These are phyloP conservation scores for Candida chauliodis DNA, from an alignment of 805 yeast species.

Conservation along the genomic window DNA sequence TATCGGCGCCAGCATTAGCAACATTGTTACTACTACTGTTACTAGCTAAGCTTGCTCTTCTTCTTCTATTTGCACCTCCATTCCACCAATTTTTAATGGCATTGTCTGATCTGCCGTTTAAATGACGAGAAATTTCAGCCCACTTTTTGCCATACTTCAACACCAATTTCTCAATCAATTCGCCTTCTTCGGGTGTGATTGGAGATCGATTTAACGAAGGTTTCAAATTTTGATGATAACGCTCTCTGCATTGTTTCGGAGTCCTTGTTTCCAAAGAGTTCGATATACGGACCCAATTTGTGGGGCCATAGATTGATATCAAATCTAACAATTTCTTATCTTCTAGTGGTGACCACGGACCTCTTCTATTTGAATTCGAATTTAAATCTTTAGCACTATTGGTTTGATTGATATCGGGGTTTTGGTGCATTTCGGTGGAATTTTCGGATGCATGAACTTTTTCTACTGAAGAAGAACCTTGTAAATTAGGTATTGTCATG, in stretches of 20 bases:
- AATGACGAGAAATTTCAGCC: slow-evolving; percentile 90
- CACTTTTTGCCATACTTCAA: slow-evolving; percentile 79
- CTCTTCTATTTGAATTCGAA: slow-evolving; percentile 42
- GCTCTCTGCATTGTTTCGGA: slow-evolving; percentile 88
- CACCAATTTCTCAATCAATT: slow-evolving; percentile 74
- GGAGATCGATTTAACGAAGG: slow-evolving; percentile 81
- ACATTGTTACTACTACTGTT: neutral
- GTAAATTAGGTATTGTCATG: slow-evolving; percentile 1
- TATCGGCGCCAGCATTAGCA: neutral
- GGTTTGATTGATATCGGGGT: neutral
- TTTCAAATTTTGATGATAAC: slow-evolving; percentile 88
- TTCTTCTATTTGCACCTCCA: slow-evolving; percentile 83
- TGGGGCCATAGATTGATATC: slow-evolving; percentile 68
- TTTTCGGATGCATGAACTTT: neutral
- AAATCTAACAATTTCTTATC: slow-evolving; percentile 70
- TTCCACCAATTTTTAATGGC: slow-evolving; percentile 97
- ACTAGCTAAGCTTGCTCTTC: slow-evolving; percentile 35
- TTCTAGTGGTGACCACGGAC: slow-evolving; percentile 90
- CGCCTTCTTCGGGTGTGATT: slow-evolving; percentile 81
- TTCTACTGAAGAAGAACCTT: neutral
- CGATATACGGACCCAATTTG: slow-evolving; percentile 87
- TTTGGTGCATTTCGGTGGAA: neutral
- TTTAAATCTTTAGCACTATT: neutral
- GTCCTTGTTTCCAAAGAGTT: slow-evolving; percentile 70
- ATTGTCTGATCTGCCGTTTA: slow-evolving; percentile 85